Evolutionary conservation across 371 early-diverging fungal genomes (phyloP).

Genomic region (Coemansia sp.): DNA sequence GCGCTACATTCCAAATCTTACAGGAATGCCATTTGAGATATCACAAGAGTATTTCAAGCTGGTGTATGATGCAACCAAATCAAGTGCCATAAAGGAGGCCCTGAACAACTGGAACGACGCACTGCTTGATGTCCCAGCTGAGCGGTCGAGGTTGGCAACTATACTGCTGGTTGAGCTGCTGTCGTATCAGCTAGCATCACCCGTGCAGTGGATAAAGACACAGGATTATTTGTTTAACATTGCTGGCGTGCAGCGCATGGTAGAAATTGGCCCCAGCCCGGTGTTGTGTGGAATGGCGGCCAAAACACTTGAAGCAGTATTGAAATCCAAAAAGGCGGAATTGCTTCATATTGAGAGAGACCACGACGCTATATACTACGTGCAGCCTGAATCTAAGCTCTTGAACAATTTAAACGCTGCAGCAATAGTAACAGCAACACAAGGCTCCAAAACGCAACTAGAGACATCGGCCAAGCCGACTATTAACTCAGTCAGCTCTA

Average conservation of each 20-base stretch:
- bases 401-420: neutral
- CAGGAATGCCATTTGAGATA: conserved; percentile 84
- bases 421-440: neutral
- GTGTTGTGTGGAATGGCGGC: conserved; percentile 90
- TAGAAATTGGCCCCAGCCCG: conserved; percentile 90
- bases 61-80: conserved; percentile 72
- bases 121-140: conserved; percentile 58
- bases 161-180: conserved; percentile 85
- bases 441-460: no score
- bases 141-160: conserved; percentile 79
- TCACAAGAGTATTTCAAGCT: conserved; percentile 76
- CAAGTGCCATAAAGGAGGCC: conserved; percentile 67
- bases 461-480: no score
- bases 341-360: conserved; percentile 24
- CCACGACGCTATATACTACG: conserved; percentile 14
- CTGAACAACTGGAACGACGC: conserved; percentile 77
- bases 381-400: neutral
- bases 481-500: no score
- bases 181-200: conserved; percentile 90
- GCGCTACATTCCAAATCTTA: conserved; percentile 95
- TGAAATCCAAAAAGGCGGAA: neutral
- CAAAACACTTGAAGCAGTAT: conserved; percentile 58
- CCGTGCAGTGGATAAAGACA: conserved; percentile 96
- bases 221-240: conserved; percentile 86
- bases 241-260: conserved; percentile 78